Evolutionary conservation across 805 yeast genomes (phyloP).

Genomic region (Saturnispora serradocipensis): DNA sequence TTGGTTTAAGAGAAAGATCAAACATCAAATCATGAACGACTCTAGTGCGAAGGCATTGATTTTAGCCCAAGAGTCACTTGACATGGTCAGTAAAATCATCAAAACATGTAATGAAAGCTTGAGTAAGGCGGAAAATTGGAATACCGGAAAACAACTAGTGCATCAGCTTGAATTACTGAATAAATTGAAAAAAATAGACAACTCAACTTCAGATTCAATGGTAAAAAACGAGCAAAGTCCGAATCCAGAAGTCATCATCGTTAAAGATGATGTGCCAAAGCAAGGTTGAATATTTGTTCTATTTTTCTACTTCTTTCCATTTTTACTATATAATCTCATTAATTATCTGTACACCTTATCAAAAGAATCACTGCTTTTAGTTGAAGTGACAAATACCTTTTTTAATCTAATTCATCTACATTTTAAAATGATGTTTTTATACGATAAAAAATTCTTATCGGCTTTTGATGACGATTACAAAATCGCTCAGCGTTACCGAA

Average conservation of each 20-base stretch:
- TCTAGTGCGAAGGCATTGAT: slow-evolving; percentile 66
- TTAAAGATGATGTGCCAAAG: neutral
- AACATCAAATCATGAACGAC: slow-evolving; percentile 26
- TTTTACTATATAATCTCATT: neutral
- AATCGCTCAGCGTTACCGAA: too few relatives aligned
- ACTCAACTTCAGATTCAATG: neutral
- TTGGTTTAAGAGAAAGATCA: slow-evolving; percentile 24
- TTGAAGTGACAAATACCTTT: too few relatives aligned
- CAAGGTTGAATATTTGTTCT: neutral
- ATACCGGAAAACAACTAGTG: slow-evolving; percentile 22
- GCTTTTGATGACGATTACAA: too few relatives aligned
- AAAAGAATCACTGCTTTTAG: too few relatives aligned
- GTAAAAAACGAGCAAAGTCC: neutral
- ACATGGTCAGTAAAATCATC: slow-evolving; percentile 76
- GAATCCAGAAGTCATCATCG: neutral
- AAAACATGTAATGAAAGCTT: slow-evolving; percentile 78
- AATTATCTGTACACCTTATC: neutral
- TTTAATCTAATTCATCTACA: too few relatives aligned
- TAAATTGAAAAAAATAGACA: slow-evolving; percentile 21
- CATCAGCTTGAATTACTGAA: slow-evolving; percentile 21
- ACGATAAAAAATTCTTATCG: too few relatives aligned
- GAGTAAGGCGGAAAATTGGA: slow-evolving; percentile 80
- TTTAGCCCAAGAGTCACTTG: slow-evolving; percentile 82
- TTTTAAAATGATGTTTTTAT: too few relatives aligned
- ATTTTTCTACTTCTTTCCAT: neutral